Evolutionary conservation across 495 filamentous ascomycete species (phyloP).

Genomic region (Hypoxylon lenormandii): DNA sequence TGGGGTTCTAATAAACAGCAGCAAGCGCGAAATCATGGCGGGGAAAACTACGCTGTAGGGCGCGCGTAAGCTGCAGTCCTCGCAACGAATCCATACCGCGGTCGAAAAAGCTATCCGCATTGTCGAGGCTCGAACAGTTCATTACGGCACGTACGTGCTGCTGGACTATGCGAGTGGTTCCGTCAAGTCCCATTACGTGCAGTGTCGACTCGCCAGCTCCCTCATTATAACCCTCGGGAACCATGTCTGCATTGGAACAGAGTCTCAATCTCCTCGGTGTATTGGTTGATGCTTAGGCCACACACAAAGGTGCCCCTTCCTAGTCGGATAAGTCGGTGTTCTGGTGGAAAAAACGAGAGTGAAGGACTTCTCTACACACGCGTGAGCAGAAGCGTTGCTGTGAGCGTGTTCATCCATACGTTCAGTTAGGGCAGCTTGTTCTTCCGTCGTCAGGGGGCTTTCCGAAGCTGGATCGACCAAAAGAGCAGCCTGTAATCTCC

Average conservation of each 20-base stretch:
- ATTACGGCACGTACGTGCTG: not conserved
- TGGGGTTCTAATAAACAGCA: slow-evolving; percentile 40
- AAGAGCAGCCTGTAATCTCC: slow-evolving; percentile 64
- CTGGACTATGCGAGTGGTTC: not conserved
- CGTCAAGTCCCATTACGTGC: not conserved
- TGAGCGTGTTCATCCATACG: slow-evolving; percentile 58
- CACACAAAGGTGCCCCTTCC: slow-evolving; percentile 69
- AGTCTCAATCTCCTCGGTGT: slow-evolving; percentile 67
- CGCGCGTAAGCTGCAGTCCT: slow-evolving; percentile 44
- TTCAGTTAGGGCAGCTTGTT: slow-evolving; percentile 51
- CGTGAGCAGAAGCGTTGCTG: slow-evolving; percentile 60
- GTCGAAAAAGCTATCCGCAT: slow-evolving; percentile 55
- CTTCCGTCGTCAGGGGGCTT: slow-evolving; percentile 44
- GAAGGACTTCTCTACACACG: slow-evolving; percentile 54
- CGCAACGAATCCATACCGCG: slow-evolving; percentile 64
- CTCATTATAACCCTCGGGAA: not conserved
- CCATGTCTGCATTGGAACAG: slow-evolving; percentile 52
- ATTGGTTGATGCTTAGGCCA: slow-evolving; percentile 58
- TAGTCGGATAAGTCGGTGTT: slow-evolving; percentile 66
- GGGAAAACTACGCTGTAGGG: slow-evolving; percentile 35
- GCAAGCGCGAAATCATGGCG: slow-evolving; percentile 29
- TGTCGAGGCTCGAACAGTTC: slow-evolving; percentile 30
- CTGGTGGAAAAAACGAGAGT: slow-evolving; percentile 58
- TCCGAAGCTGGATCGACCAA: slow-evolving; percentile 61
- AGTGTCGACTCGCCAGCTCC: not conserved